Percentiles rank a stretch among this genome's conserved stretches.
These are phyloP conservation scores for Boeremia exigua DNA, from an alignment of 2,329 filamentous ascomycete genomes.

Conservation along the genomic window DNA sequence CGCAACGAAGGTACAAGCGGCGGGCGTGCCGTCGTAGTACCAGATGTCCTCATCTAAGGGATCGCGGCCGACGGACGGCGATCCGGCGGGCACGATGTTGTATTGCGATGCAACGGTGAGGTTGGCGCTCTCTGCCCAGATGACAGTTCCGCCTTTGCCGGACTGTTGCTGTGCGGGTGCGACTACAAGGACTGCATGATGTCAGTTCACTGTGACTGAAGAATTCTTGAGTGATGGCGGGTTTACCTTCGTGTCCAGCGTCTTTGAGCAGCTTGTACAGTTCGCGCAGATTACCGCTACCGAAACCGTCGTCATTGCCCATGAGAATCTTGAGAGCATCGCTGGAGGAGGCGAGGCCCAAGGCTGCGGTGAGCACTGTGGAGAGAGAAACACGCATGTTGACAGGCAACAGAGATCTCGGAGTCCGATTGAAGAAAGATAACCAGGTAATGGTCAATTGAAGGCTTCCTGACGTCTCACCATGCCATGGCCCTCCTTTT, in stretches of 20 bases:
- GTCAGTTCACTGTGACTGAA: background rate
- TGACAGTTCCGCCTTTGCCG: conserved; percentile 53
- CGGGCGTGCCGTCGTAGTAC: conserved; percentile 67
- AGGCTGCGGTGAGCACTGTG: conserved; percentile 23
- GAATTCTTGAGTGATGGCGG: background rate
- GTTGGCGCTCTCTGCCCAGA: conserved; percentile 53
- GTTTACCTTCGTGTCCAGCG: conserved; percentile 35
- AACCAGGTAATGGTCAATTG: background rate
- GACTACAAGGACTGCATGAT: conserved; percentile 49
- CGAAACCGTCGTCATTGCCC: conserved; percentile 51
- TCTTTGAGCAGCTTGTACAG: conserved; percentile 37
- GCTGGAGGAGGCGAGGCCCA: conserved; percentile 23
- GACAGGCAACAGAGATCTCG: background rate
- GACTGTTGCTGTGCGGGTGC: conserved; percentile 53
- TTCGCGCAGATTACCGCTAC: conserved; percentile 45
- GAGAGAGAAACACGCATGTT: conserved; percentile 25
- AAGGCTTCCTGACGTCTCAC: background rate
- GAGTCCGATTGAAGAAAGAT: background rate
- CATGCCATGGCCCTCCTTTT: background rate
- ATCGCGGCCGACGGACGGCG: conserved; percentile 58
- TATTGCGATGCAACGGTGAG: conserved; percentile 54
- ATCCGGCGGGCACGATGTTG: conserved; percentile 54
- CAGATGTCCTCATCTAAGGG: conserved; percentile 61
- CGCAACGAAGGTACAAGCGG: conserved; percentile 62
- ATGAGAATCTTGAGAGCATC: conserved; percentile 45